phyloP scores from a whole-genome alignment of 306 rosid species.

The Gillenia trifoliata region DNA sequence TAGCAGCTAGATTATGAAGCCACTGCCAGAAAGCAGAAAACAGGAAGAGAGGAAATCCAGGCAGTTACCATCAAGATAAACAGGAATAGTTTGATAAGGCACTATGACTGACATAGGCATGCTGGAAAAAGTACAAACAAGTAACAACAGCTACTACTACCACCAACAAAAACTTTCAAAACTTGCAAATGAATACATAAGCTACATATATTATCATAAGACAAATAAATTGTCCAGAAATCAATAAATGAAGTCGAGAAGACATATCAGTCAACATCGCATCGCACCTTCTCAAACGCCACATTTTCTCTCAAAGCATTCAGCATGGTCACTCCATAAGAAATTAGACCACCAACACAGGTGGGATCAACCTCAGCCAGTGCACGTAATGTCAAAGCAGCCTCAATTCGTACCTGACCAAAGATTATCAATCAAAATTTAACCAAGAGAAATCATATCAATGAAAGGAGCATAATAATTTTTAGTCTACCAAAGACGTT shows the following conservation, averaged over 20 bases:
- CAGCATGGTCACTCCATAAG: constrained; percentile 84
- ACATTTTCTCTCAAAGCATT: constrained; percentile 87
- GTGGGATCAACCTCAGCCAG: constrained; percentile 97
- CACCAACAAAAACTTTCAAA: neutral
- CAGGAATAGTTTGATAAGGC: neutral
- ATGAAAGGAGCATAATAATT: neutral
- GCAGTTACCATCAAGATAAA: neutral
- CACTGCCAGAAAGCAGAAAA: neutral
- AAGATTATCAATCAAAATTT: constrained; percentile 9
- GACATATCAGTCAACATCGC: constrained; percentile 15
- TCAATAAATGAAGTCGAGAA: constrained; percentile 1
- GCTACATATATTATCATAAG: neutral
- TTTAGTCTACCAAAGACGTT: constrained; percentile 1
- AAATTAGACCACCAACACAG: constrained; percentile 93
- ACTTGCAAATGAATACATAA: neutral
- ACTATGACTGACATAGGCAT: neutral
- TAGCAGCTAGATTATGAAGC: neutral
- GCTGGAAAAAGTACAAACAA: neutral
- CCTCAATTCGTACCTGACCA: constrained; percentile 88
- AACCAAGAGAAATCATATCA: constrained; percentile 1
- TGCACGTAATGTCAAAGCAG: constrained; percentile 79
- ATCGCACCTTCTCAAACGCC: constrained; percentile 78
- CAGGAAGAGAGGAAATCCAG: neutral
- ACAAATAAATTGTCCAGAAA: neutral
- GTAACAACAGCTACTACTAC: neutral